phyloP scores from a whole-genome alignment of 2,329 filamentous ascomycete genomes.

The Fusarium floridanum region DNA sequence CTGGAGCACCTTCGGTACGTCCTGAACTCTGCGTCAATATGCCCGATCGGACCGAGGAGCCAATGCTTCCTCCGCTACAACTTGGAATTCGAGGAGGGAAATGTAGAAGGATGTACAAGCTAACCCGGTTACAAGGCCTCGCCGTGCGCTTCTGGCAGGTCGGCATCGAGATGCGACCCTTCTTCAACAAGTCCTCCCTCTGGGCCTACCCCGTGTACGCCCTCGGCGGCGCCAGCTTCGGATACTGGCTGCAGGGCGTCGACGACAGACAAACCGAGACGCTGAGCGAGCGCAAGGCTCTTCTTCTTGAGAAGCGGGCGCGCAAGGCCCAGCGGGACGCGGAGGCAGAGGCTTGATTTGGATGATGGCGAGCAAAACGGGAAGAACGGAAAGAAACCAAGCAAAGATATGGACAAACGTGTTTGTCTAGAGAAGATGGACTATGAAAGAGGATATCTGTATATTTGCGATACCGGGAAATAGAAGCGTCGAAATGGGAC shows the following conservation, averaged over 20 bases:
- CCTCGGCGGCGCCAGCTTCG: constrained; percentile 87
- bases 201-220: constrained; percentile 95
- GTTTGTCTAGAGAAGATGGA: background rate
- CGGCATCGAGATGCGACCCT: constrained; percentile 97
- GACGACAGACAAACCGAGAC: constrained; percentile 84
- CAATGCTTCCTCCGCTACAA: background rate
- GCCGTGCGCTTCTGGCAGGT: constrained; percentile 96
- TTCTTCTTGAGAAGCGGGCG: constrained; percentile 89
- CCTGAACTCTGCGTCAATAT: constrained; percentile 31
- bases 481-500: constrained; percentile 45
- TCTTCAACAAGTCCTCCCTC: constrained; percentile 86
- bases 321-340: constrained; percentile 65
- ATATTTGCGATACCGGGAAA: constrained; percentile 43
- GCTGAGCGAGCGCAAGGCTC: constrained; percentile 81
- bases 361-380: background rate
- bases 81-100: background rate
- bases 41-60: constrained; percentile 9
- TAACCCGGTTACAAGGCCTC: constrained; percentile 71
- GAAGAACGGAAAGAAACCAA: constrained; percentile 7
- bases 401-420: constrained; percentile 16
- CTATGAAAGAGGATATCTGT: constrained; percentile 34
- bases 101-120: background rate
- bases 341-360: constrained; percentile 45
- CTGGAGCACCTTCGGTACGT: constrained; percentile 89
- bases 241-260: constrained; percentile 95